Base-by-base conservation (phyloP, 2,329 filamentous ascomycete species). In the Cladosporium sp. region DNA sequence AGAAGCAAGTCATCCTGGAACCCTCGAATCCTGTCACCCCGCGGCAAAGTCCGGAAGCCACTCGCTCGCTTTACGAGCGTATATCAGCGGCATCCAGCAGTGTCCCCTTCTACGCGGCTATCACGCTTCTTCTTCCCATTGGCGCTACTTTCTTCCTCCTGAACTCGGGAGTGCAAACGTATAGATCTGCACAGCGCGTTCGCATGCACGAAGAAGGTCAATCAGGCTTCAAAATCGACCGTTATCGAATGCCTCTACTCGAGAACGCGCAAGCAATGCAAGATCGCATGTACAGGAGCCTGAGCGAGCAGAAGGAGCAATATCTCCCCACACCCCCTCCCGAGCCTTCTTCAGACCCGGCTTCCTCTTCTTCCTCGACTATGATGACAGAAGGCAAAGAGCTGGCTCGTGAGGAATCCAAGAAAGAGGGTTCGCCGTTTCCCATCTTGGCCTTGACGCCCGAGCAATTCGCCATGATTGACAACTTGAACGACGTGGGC, bases 391-490 rank as follows among this genome's bases (percentile, higher is more conserved):
- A 55, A 46, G 18, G 57, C 4, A 38, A 58, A 37, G 60, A 43
- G 62, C 62, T 43, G 44, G 57, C 22, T 61, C 62, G 31, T 63
- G 62, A 40, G 60, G 69, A 61, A 56, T 67, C 50, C 9, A 35
- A 22, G 18, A 58, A 55, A 37, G 50, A 54, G 13, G 48, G 53
- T 10, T 49, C 46, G 1, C 33, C 56, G 2, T 70, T 66, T 42
- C 87, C 87, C 1, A 89, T 84, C 0, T 76, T 97, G 50, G 90
- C 90, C 0, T 73, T 97, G 49, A 84, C 87, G 0, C 77, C 84
- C 4, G 81, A 83, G 44, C 92, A 97, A 70, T 95, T 95, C 66
- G 77, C 80, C 45, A 95, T 95, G 81, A 87, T 95, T 56, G 78
- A 86, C 31, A 81, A 83, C 9, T 74, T 97, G 45, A 83, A 97